A percentile compares a stretch with the other conserved stretches of the same genome.
Conservation (phyloP, 495 filamentous ascomycete genomes). For the Neurospora tetraspora region DNA sequence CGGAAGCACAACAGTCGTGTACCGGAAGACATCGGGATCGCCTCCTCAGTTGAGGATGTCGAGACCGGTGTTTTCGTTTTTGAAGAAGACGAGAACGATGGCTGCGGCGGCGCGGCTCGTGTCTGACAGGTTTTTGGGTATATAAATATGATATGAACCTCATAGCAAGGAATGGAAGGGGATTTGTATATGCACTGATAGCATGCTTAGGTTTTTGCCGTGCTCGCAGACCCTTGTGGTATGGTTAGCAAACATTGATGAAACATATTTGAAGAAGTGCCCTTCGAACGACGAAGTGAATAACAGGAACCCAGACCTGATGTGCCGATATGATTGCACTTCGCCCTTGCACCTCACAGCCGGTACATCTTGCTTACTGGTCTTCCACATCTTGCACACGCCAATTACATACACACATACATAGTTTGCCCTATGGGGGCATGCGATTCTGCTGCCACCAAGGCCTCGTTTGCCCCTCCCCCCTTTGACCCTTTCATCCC, state of each 20-base stretch:
- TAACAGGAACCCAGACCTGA: neutral
- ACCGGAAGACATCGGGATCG: neutral
- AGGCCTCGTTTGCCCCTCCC: neutral
- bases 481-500: neutral
- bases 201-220: neutral
- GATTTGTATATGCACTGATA: neutral
- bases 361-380: neutral
- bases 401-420: neutral
- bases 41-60: neutral
- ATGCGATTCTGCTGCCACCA: neutral
- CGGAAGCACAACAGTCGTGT: neutral
- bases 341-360: neutral
- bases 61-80: neutral
- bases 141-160: neutral
- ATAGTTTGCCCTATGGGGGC: neutral
- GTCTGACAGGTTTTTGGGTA: neutral
- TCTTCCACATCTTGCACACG: neutral
- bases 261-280: neutral
- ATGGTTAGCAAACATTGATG: neutral
- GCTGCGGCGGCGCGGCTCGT: neutral
- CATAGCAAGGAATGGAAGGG: neutral
- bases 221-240: neutral
- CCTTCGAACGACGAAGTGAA: neutral
- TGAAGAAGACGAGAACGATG: neutral
- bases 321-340: neutral